Evolutionary conservation across 805 yeast species (phyloP).

Genomic region (Kazachstania taianensis): DNA sequence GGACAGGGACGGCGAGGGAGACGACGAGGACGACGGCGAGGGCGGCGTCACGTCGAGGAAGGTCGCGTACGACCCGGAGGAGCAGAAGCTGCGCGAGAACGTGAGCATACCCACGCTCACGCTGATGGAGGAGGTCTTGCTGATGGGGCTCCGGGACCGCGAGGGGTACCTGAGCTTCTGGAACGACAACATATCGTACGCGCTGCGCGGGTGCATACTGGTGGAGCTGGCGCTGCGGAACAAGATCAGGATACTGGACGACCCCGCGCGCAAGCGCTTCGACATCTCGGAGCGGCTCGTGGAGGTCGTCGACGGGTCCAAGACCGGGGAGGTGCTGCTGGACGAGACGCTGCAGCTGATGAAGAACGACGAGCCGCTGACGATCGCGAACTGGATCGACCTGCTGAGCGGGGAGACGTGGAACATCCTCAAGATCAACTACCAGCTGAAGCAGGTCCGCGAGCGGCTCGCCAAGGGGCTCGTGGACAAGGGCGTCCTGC

Average conservation of each 20-base stretch:
- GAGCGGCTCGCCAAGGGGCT: slow-evolving; percentile 93
- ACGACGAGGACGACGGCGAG: slow-evolving; percentile 9
- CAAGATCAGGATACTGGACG: slow-evolving; percentile 79
- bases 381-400: slow-evolving; percentile 89
- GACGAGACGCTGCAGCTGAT: slow-evolving; percentile 90
- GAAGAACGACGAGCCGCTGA: slow-evolving; percentile 68
- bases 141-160: slow-evolving; percentile 87
- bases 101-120: slow-evolving; percentile 65
- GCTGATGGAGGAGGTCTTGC: slow-evolving; percentile 89
- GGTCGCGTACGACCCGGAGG: slow-evolving; percentile 72
- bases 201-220: slow-evolving; percentile 86
- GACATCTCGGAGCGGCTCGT: slow-evolving; percentile 80
- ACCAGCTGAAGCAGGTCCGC: slow-evolving; percentile 94
- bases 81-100: slow-evolving; percentile 31
- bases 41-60: slow-evolving; percentile 32
- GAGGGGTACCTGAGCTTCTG: slow-evolving; percentile 96
- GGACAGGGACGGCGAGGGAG: no score
- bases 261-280: slow-evolving; percentile 82
- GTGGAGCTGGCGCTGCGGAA: slow-evolving; percentile 89
- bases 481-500: slow-evolving; percentile 91
- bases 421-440: slow-evolving; percentile 88
- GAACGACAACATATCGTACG: slow-evolving; percentile 96
- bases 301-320: slow-evolving; percentile 73
- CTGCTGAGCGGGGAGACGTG: slow-evolving; percentile 91
- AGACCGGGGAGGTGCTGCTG: slow-evolving; percentile 89